phyloP scores from a whole-genome alignment of 1,284 basidiomycete species.

The Meripilus lineatus region DNA sequence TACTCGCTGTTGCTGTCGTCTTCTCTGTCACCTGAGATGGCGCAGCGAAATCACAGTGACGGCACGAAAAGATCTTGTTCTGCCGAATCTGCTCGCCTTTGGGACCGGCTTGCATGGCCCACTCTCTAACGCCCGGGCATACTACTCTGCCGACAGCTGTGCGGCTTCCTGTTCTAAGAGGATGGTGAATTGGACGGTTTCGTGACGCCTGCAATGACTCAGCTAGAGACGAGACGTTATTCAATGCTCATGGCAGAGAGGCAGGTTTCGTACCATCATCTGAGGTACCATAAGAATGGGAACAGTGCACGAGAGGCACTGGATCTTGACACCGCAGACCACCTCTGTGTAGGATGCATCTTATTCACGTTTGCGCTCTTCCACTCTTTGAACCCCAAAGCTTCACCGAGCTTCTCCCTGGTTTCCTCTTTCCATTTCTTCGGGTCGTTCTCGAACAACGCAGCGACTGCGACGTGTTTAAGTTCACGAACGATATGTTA shows the following conservation, averaged over 20 bases:
- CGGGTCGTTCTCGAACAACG: slow-evolving; percentile 41
- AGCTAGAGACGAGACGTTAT: slow-evolving; percentile 31
- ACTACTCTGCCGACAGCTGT: slow-evolving; percentile 11
- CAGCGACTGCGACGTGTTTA: slow-evolving; percentile 24
- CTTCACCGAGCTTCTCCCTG: slow-evolving; percentile 34
- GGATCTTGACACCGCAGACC: slow-evolving; percentile 43
- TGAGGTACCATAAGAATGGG: slow-evolving; percentile 45
- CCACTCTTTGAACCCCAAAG: slow-evolving; percentile 48
- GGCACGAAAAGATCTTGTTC: slow-evolving; percentile 43
- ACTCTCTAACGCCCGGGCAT: slow-evolving; percentile 22
- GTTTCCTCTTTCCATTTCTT: slow-evolving; percentile 42
- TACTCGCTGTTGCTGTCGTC: no score
- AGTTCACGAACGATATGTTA: slow-evolving; percentile 7
- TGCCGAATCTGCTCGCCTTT: slow-evolving; percentile 22
- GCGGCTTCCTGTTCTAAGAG: slow-evolving; percentile 23
- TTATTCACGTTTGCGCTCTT: slow-evolving; percentile 38
- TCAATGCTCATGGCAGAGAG: slow-evolving; percentile 5
- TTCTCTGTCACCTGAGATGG: no score
- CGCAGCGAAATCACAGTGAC: slow-evolving; percentile 39
- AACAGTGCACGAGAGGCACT: slow-evolving; percentile 49
- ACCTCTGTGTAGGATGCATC: slow-evolving; percentile 50
- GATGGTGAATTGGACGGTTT: slow-evolving; percentile 40
- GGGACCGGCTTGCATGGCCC: slow-evolving; percentile 14
- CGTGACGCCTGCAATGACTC: slow-evolving; percentile 60
- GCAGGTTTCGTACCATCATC: slow-evolving; percentile 38